Evolutionary conservation across 1,284 basidiomycete species (phyloP).

Genomic region (Cryptococcus neoformans): DNA sequence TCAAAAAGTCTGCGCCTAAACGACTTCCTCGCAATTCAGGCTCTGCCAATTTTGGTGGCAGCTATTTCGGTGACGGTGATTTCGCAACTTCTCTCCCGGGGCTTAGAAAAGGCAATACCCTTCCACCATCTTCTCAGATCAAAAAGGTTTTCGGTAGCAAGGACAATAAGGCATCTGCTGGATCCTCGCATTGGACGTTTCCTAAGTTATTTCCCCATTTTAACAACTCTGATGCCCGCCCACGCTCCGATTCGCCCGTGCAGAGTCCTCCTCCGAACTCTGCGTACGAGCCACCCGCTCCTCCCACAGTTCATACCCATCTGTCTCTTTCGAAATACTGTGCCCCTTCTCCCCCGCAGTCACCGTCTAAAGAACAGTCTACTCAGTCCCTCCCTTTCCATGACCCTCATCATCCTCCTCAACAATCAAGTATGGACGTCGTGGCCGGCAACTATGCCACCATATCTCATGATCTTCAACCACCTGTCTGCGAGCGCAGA

Average conservation of each 20-base stretch:
- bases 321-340: constrained; percentile 44
- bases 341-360: constrained; percentile 47
- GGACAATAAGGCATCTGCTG: constrained; percentile 5
- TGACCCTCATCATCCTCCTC: constrained; percentile 5
- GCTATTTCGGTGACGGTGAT: constrained; percentile 14
- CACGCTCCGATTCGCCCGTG: constrained; percentile 28
- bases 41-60: constrained; percentile 15
- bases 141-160: constrained; percentile 24
- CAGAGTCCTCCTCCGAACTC: constrained; percentile 27
- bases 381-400: neutral
- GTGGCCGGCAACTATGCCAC: constrained; percentile 41
- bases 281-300: constrained; percentile 37
- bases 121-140: constrained; percentile 23
- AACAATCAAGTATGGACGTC: constrained; percentile 23
- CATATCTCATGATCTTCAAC: constrained; percentile 5
- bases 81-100: constrained; percentile 15
- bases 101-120: constrained; percentile 17
- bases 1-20: constrained; percentile 41
- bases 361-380: constrained; percentile 31
- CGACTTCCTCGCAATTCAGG: constrained; percentile 21
- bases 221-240: neutral
- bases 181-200: constrained; percentile 35
- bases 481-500: constrained; percentile 27
- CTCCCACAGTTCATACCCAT: constrained; percentile 42
- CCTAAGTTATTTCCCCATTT: constrained; percentile 21